Evolutionary conservation across 192 early-diverging fungal genomes (phyloP), one percentile per base, ranked within the genome.

Genomic region (Coemansia sp.): DNA sequence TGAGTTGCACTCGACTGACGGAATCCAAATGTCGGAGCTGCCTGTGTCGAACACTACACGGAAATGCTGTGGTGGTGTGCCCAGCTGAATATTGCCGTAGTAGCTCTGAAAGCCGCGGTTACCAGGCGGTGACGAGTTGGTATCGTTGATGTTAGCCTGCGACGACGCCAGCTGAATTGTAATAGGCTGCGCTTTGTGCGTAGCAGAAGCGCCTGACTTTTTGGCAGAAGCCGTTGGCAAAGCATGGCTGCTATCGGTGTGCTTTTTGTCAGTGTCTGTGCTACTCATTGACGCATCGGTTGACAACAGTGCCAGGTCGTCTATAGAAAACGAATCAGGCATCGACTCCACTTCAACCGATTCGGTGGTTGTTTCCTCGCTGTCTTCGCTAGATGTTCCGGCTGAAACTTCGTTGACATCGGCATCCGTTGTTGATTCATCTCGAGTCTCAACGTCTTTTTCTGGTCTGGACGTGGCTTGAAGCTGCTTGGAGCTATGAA

Each of bases 31-130:
- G 51, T 87, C 86, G 4, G 79, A 81, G 65, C 80, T 83, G 41
- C 86, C 86, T 0, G 86, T 87, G 52, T 87, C 86, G 62, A 87
- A 85, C 17, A 87, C 84, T 12, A 87, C 84, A 6, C 70, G 67
- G 52, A 87, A 87, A 56, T 56, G 70, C 61, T 87, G 86, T 12
- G 77, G 60, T 2, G 85, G 84, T 10, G 85, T 79, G 7, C 85
- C 85, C 10, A 86, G 65, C 32, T 70, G 17, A 45, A 86, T 64
- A 2, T 50, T 55, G 47, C 80, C 80, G 69, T 69, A 76, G 60
- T 76, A 82, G 64, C 70, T 79, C 56, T 77, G 75, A 43, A 77
- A 77, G 3, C 75, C 75, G 38, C 75, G 75, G 55, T 72, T 68
- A 5, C 75, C 75, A 10, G 75, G 56, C 21, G 65, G 69, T 5